Evolutionary conservation across 805 yeast genomes (phyloP), one percentile per base, ranked within the genome.

Genomic region (Candida ficus): DNA sequence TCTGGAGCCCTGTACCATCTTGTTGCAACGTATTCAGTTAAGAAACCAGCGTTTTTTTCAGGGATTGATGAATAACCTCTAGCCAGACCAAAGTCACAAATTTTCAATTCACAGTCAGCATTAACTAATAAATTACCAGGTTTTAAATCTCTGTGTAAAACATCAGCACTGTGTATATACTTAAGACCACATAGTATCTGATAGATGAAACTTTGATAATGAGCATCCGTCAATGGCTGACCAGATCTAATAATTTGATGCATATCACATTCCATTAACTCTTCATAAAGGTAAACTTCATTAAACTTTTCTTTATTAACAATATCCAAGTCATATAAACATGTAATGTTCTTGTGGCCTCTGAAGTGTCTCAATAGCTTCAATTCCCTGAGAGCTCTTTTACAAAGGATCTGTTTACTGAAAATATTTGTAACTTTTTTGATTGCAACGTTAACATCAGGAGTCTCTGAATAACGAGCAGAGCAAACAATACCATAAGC

Each of bases 1-100:
- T 93, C 99, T 0, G 99, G 99, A 4, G 99, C 99, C 51, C 99
- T 72, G 63, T 93, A 93, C 99, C 99, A 93, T 60, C 99, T 75
- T 1, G 99, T 93, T 25, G 99, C 98, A 21, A 93, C 99, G 59
- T 93, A 93, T 62, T 91, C 98, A 1, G 99, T 93, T 70, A 91
- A 68, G 55, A 88, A 91, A n/a, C 96, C 97, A 25, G 85, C 84
- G 52, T 89, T 88, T 52, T 81, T 85, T 45, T 81, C 90, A 1
- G 89, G 85, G 54, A 81, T 83, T 44, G 79, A 79, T 9, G 88
- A 78, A 51, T 83, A 89, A 28, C 97, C 96, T 60, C 97, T 75
- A 1, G 98, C 97, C 44, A 91, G 71, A 14, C 99, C 98, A 61
- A 91, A 91, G 64, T 93, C 99, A 67, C 98, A 91, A 37, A 91